A percentile compares a stretch with the other conserved stretches of the same genome.
Evolutionary conservation across 2,329 filamentous ascomycete genomes (phyloP).

Genomic region (Penicillium sp.): DNA sequence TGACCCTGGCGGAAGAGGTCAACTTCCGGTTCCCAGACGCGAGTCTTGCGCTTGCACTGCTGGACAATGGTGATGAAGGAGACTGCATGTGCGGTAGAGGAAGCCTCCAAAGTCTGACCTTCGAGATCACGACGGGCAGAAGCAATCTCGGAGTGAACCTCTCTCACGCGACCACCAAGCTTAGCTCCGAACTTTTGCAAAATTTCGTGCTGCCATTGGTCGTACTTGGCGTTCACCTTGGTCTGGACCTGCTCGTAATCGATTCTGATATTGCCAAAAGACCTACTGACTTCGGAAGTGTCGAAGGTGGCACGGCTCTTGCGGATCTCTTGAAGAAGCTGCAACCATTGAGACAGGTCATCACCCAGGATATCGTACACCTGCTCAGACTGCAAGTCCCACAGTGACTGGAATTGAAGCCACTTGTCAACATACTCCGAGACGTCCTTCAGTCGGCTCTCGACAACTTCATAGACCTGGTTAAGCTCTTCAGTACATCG

Average conservation of each 20-base stretch:
- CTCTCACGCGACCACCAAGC: conserved; percentile 85
- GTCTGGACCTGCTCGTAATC: conserved; percentile 99
- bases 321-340: conserved; percentile 93
- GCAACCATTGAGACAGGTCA: conserved; percentile 88
- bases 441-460: conserved; percentile 78
- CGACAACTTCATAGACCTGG: conserved; percentile 79
- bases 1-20: conserved; percentile 95
- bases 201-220: conserved; percentile 99
- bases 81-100: conserved; percentile 94
- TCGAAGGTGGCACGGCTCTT: conserved; percentile 96
- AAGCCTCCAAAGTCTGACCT: conserved; percentile 86
- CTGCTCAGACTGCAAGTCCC: conserved; percentile 95
- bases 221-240: conserved; percentile 98
- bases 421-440: conserved; percentile 92
- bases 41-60: conserved; percentile 90
- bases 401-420: conserved; percentile 97
- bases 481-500: conserved; percentile 78
- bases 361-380: conserved; percentile 92
- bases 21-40: conserved; percentile 92
- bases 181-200: conserved; percentile 88
- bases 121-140: conserved; percentile 89
- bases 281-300: conserved; percentile 88
- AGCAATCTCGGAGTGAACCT: conserved; percentile 88
- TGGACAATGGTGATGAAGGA: conserved; percentile 98
- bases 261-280: conserved; percentile 91